A percentile compares a stretch with the other conserved stretches of the same genome.
These are phyloP conservation scores for Fermentozyma sake DNA, from an alignment of 1,139 yeast species.

Conservation along the genomic window DNA sequence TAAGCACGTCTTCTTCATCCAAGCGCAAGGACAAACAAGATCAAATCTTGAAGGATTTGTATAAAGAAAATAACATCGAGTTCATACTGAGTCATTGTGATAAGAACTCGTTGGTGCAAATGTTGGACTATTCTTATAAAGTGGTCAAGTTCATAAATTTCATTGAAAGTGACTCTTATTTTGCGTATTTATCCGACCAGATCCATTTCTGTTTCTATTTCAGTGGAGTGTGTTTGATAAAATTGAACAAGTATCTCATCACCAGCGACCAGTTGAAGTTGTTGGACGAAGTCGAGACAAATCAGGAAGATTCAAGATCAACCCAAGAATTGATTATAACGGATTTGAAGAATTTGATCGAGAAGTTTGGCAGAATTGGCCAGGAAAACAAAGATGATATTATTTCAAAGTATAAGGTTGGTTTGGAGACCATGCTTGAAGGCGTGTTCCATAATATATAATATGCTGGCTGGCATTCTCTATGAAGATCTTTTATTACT, in stretches of 20 bases:
- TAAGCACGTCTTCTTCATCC: conserved; percentile 42
- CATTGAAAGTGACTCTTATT: conserved; percentile 56
- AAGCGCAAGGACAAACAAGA: conserved; percentile 18
- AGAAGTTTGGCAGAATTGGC: conserved; percentile 29
- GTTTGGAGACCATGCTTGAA: conserved; percentile 13
- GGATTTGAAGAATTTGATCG: conserved; percentile 14
- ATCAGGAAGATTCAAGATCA: neutral
- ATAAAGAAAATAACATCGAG: conserved; percentile 21
- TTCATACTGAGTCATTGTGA: conserved; percentile 19
- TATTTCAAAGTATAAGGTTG: conserved; percentile 24
- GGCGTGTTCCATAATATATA: too few relatives aligned
- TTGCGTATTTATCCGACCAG: conserved; percentile 67
- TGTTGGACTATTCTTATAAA: conserved; percentile 34
- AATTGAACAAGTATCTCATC: conserved; percentile 12
- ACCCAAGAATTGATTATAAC: neutral
- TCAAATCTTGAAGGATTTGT: conserved; percentile 8
- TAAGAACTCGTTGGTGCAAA: conserved; percentile 16
- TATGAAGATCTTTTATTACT: too few relatives aligned
- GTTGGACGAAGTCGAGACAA: conserved; percentile 2
- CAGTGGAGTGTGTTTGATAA: conserved; percentile 43
- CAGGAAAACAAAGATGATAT: conserved; percentile 25
- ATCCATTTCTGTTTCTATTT: conserved; percentile 56
- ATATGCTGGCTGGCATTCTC: too few relatives aligned
- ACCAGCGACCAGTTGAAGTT: conserved; percentile 5
- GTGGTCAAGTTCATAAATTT: conserved; percentile 37